Evolutionary conservation across 2,329 filamentous ascomycete genomes (phyloP).

Genomic region (Monilinia vaccinii-corymbosi): DNA sequence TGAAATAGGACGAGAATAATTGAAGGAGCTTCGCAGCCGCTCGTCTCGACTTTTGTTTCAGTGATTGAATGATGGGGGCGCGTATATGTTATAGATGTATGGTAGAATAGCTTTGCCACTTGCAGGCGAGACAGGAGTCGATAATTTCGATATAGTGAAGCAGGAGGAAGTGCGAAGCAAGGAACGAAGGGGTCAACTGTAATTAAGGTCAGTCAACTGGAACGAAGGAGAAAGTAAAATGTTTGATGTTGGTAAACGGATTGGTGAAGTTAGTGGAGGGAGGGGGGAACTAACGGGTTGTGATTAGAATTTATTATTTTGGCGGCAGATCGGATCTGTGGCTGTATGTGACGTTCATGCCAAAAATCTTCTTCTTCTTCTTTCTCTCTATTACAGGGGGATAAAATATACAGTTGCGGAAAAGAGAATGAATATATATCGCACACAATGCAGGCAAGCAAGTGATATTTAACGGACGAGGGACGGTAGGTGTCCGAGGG

Average conservation of each 20-base stretch:
- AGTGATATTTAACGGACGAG: neutral
- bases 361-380: constrained; percentile 1
- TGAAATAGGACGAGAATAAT: neutral
- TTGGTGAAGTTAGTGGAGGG: constrained; percentile 1
- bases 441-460: constrained; percentile 5
- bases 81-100: constrained; percentile 11
- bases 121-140: constrained; percentile 13
- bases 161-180: constrained; percentile 12
- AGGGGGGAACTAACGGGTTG: neutral
- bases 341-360: constrained; percentile 4
- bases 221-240: constrained; percentile 7
- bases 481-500: neutral
- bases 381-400: neutral
- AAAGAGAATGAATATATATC: constrained; percentile 4
- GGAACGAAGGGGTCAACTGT: constrained; percentile 19
- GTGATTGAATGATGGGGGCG: constrained; percentile 5
- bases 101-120: constrained; percentile 6
- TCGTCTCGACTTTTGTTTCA: constrained; percentile 9
- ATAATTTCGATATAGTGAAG: constrained; percentile 12
- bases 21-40: constrained; percentile 6
- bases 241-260: neutral
- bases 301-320: neutral
- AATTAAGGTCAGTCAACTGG: constrained; percentile 6
- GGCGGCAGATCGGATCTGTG: constrained; percentile 8
- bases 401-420: neutral